Base-by-base conservation (phyloP, 2,329 filamentous ascomycete genomes). In the Epichloe amarillans region DNA sequence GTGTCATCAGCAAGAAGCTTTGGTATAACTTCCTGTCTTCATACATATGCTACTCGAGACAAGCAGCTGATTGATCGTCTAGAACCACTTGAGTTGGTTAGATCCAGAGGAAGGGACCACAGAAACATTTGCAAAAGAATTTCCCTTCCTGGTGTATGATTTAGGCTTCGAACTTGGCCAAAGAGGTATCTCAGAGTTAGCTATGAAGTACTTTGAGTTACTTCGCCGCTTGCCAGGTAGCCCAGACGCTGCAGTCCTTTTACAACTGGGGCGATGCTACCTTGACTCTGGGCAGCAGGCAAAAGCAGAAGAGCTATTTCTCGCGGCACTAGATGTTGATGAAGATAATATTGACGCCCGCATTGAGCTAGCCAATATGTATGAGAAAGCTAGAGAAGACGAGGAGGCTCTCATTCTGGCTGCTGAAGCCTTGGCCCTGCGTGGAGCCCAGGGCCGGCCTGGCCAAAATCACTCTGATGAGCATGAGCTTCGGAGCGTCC, bases 341-440 rank as follows among this genome's bases (percentile, higher is more conserved):
- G 72, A 82, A 43, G 73, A 80, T 40, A 82, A 84, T 52, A 81
- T 91, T 46, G 83, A 89, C 54, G 86, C 88, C 39, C 83, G 88
- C 39, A 80, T 86, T 33, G 80, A 88, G 58, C 73, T 96, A 10
- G 88, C 88, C 12, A 89, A 86, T 59, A 80, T 96, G 65, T 95
- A 94, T 61, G 88, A 94, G 63, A 80, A 76, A 55, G 77, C 77
- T 43, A 82, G 82, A 55, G 80, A 84, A 67, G 81, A 78, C 21
- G 84, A 89, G 59, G 81, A 88, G 60, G 89, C 89, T 1, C 79
- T 89, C 52, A 82, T 85, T 53, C 78, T 89, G 47, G 80, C 87
- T 46, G 84, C 84, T 36, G 84, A 94, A 62, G 82, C 87, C 8
- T 77, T 91, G 57, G 73, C 79, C 35, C 69, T 89, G 21, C 77